Conservation (phyloP, 2,329 filamentous ascomycete genomes). For the Claviceps sp. region DNA sequence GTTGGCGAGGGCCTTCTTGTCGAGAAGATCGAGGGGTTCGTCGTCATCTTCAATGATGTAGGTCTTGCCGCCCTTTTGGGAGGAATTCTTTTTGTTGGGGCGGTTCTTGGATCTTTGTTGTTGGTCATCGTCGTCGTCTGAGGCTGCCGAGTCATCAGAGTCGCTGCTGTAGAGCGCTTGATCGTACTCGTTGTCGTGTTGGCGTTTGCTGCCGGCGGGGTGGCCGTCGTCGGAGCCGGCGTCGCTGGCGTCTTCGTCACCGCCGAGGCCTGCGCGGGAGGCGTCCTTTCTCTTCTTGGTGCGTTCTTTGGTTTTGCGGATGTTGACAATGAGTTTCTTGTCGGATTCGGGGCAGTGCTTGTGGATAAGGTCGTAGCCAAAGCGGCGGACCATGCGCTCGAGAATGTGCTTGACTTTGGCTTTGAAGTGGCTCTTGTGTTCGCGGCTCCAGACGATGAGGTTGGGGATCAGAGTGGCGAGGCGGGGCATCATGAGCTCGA, state of each 20-base stretch:
- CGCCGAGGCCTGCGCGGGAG: conserved; percentile 37
- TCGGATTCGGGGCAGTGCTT: conserved; percentile 72
- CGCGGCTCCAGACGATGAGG: conserved; percentile 89
- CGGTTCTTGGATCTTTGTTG: conserved; percentile 13
- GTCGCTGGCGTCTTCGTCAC: conserved; percentile 42
- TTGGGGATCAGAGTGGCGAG: conserved; percentile 72
- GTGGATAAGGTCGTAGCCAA: conserved; percentile 71
- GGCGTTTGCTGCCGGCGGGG: conserved; percentile 25
- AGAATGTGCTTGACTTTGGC: conserved; percentile 97
- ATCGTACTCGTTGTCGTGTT: conserved; percentile 88
- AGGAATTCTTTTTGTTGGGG: conserved; percentile 29
- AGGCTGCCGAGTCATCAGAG: conserved; percentile 37
- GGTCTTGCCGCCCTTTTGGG: conserved; percentile 50
- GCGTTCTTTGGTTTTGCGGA: conserved; percentile 87
- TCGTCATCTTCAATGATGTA: conserved; percentile 94
- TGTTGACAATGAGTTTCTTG: conserved; percentile 82
- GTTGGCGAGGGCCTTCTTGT: conserved; percentile 75
- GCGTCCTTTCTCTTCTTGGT: conserved; percentile 79
- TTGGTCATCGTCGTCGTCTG: conserved; percentile 37
- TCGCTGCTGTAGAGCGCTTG: conserved; percentile 85
- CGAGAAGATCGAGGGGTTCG: conserved; percentile 87
- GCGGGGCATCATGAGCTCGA: conserved; percentile 63
- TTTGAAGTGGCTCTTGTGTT: conserved; percentile 95
- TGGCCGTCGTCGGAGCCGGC: conserved; percentile 33
- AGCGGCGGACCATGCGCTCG: conserved; percentile 84